These are phyloP conservation scores for Setaria italica DNA, from an alignment of 202 grass and related monocot genomes.

Conservation along the genomic window DNA sequence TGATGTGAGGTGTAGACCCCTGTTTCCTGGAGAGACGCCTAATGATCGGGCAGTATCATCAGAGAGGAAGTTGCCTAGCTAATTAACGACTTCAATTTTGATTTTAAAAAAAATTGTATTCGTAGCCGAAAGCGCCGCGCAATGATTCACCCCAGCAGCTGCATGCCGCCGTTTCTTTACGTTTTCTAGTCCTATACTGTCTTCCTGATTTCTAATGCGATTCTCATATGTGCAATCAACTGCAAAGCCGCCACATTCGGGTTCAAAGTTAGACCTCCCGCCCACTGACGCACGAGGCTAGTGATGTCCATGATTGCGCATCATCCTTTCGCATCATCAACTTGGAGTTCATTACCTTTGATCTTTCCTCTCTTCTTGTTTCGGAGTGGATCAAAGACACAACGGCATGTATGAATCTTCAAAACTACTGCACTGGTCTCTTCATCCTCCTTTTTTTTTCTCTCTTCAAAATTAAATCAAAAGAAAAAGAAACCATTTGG, in stretches of 20 bases:
- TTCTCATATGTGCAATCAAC: neutral
- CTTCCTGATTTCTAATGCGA: conserved; percentile 24
- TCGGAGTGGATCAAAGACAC: neutral
- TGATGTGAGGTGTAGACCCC: neutral
- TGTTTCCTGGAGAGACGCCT: neutral
- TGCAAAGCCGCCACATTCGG: conserved; percentile 11
- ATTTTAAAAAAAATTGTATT: neutral
- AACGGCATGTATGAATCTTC: neutral
- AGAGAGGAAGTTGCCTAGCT: conserved; percentile 10
- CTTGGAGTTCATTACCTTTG: neutral
- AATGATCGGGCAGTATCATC: conserved; percentile 12
- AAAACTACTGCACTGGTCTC: too few species aligned
- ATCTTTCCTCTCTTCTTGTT: neutral
- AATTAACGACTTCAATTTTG: neutral
- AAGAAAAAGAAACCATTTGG: neutral
- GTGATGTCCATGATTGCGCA: conserved; percentile 23
- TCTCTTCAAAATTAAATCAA: too few species aligned
- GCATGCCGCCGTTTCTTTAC: conserved; percentile 7
- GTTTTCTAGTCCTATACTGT: neutral
- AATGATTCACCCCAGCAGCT: conserved; percentile 31
- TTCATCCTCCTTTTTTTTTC: too few species aligned
- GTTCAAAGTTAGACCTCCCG: neutral
- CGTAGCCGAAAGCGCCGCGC: conserved; percentile 34
- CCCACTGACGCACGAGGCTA: conserved; percentile 1
- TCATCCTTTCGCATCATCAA: neutral